A percentile compares a stretch with the other conserved stretches of the same genome.
These are phyloP conservation scores for Xanthoceras sorbifolium DNA, from an alignment of 345 rosid species.

Conservation along the genomic window DNA sequence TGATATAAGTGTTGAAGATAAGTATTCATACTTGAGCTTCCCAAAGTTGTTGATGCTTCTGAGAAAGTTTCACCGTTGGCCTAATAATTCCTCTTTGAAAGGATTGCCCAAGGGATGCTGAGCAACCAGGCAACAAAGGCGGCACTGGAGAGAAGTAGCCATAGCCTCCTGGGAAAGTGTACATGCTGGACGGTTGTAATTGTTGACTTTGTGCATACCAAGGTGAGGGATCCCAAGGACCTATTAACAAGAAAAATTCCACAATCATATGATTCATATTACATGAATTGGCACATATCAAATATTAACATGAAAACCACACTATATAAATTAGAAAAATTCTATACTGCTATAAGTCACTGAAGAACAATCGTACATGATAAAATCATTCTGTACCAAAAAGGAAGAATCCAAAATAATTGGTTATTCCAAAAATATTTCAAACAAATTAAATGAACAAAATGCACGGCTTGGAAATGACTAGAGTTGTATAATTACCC, in stretches of 20 bases:
- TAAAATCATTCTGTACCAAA: constrained; percentile 1
- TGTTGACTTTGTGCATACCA: constrained; percentile 38
- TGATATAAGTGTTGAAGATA: background rate
- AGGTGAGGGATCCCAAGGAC: constrained; percentile 40
- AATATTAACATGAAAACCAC: background rate
- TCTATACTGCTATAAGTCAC: background rate
- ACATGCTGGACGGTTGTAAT: constrained; percentile 21
- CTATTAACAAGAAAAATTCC: constrained; percentile 27
- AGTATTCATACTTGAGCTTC: constrained; percentile 42
- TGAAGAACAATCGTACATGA: background rate
- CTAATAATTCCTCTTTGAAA: constrained; percentile 36
- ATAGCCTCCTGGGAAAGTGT: constrained; percentile 27
- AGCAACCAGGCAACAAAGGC: constrained; percentile 10
- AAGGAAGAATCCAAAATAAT: background rate
- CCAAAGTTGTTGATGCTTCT: constrained; percentile 48
- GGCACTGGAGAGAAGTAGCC: constrained; percentile 24
- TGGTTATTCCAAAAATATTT: background rate
- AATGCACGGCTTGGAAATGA: background rate
- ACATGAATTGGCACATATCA: background rate
- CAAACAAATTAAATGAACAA: background rate
- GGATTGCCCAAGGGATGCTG: constrained; percentile 25
- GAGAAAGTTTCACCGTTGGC: constrained; percentile 39
- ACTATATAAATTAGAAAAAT: background rate
- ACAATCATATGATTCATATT: background rate
- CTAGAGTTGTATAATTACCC: constrained; percentile 27